Evolutionary conservation across 169 alveolate species (phyloP), one percentile per base, ranked within the genome.

Genomic region (Eimeria nieschulzi): DNA sequence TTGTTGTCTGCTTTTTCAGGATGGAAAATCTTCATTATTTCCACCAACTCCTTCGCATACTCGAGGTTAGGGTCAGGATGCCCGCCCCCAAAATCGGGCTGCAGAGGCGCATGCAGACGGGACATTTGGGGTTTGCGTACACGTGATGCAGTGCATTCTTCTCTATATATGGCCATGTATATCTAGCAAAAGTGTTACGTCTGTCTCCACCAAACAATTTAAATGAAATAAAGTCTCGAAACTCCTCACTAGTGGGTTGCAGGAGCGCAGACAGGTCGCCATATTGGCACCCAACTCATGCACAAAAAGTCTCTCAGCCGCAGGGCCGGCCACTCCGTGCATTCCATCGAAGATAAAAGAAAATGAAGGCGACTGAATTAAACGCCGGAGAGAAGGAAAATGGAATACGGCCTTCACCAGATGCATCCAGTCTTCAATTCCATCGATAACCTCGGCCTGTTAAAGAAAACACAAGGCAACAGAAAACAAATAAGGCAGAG

Each of bases 41-140:
- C 96, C 71, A 97, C 99, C 66, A 98, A 93, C 75, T 97, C 98
- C 23, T 97, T 95, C 19, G 99, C 99, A 93, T 98, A 97, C 21
- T 98, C 97, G 87, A 91, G 91, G 86, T 97, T 97, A 55, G 99
- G 99, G 91, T 97, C 99, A 12, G 99, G 99, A 80, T 97, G 99
- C 46, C 97, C 97, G 7, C 97, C 97, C 1, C 97, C 97, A 84
- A 97, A 97, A 90, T 97, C 98, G 59, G 96, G 97, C 64, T 90
- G 92, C 61, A 96, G 97, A 26, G 84, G 95, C 72, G 96, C 95
- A n/a, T n/a, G n/a, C n/a, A n/a, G n/a, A n/a, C n/a, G n/a, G n/a
- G 85, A 95, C 95, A 19, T 92, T 64, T 64, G 9, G 15, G 66
- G 66, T 59, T 10, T 59, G 15, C 15, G 15, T 12, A 9, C 25